Evolutionary conservation across 768 basidiomycete species (phyloP), one percentile per base, ranked within the genome.

Genomic region (Naematelia encephala): DNA sequence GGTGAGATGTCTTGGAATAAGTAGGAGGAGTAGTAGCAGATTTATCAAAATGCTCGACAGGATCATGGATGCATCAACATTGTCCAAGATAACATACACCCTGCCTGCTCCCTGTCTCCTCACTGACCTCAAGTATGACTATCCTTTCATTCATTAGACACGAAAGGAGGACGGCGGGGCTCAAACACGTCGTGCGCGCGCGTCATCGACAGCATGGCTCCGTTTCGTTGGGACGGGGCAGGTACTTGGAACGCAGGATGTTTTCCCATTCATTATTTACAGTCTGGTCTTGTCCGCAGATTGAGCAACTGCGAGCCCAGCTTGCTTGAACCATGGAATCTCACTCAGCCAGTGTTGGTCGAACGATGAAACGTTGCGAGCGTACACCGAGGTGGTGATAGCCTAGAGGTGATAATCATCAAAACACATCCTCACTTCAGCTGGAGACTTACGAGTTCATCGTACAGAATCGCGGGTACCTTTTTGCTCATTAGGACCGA

Each of bases 331-430:
- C 60, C 52, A 48, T 10, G 69, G 70, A 1, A 75, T 63, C 4
- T 77, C 75, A 1, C 58, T 53, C 11, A 80, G 61, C 78, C 78
- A 86, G 21, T 78, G 74, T 63, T 86, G 86, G 2, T 87, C 84
- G 39, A 97, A 84, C 1, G 84, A 80, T 0, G 92, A 93, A 11
- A 94, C 93, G n/a, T 87, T 88, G 1, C 93, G 86, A 1, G 92
- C 93, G 67, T 93, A 98, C 42, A 90, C 86, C 56, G 86, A 59
- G 11, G 74, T 68, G 13, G 77, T 78, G 68, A 77, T 67, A 1
- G 73, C 68, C 77, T 78, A 55, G 5, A 47, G 8, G 21, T 47
- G 19, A 47, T 47, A 47, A 5, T 21, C 26, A 10, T 21, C 27
- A 16, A 30, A 42, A 23, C 26, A 47, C 22, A 39, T 8, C 8